Percentiles rank a stretch among this genome's conserved stretches.
Evolutionary conservation across 2,329 filamentous ascomycete genomes (phyloP).

Genomic region (Dactylellina parvicollis): DNA sequence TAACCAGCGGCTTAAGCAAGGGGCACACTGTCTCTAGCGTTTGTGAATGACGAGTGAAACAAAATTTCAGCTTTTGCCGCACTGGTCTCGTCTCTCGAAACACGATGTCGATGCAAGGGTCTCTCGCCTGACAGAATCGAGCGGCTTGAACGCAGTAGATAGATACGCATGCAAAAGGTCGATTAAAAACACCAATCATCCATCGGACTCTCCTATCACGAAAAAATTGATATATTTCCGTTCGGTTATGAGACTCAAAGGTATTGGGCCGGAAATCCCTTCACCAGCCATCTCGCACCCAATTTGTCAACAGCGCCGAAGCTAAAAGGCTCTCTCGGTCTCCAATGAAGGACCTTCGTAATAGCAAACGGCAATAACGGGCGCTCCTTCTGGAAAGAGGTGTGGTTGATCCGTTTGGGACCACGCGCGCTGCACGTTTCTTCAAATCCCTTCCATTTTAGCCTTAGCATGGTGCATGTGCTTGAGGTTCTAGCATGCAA

Average conservation of each 20-base stretch:
- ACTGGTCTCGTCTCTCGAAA: constrained; percentile 49
- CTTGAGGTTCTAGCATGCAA: constrained; percentile 14
- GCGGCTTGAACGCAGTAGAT: background rate
- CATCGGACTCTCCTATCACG: background rate
- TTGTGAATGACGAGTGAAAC: constrained; percentile 39
- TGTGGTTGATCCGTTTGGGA: constrained; percentile 48
- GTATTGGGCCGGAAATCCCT: background rate
- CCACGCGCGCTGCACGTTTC: constrained; percentile 47
- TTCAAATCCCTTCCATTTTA: constrained; percentile 42
- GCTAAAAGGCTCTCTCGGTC: background rate
- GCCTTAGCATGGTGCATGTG: constrained; percentile 44
- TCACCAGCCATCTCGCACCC: background rate
- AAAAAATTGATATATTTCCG: background rate
- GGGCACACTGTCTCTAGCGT: constrained; percentile 18
- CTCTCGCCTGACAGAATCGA: constrained; percentile 50
- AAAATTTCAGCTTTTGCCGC: constrained; percentile 34
- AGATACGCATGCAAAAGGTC: background rate
- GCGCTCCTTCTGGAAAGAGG: constrained; percentile 34
- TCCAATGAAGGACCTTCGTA: constrained; percentile 5
- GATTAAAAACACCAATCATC: background rate
- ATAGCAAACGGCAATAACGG: constrained; percentile 26
- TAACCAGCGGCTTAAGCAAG: background rate
- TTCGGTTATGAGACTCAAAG: background rate
- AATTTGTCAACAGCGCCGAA: constrained; percentile 33
- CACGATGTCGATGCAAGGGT: constrained; percentile 49